Conservation (phyloP, 2,329 filamentous ascomycete species). For the Botrytis squamosa region DNA sequence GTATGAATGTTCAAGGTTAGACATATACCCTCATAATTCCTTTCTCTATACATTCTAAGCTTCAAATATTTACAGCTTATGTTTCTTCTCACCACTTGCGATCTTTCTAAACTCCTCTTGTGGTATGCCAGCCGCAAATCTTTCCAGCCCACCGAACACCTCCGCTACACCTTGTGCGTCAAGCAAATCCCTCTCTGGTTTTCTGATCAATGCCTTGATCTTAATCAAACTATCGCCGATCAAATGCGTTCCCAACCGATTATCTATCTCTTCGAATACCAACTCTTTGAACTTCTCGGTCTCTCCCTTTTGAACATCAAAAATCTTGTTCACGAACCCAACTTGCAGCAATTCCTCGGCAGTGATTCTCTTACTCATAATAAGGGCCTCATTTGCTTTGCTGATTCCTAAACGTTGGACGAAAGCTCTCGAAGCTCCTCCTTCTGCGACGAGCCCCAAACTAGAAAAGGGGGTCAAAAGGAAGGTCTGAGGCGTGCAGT, state of each 20-base stretch:
- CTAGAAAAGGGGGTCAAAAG: constrained; percentile 89
- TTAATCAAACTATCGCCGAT: constrained; percentile 74
- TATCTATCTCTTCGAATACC: constrained; percentile 78
- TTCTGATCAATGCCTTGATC: constrained; percentile 81
- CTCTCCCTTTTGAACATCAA: constrained; percentile 59
- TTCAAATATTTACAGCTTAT: constrained; percentile 67
- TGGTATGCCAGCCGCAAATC: constrained; percentile 66
- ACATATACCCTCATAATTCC: not conserved
- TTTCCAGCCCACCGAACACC: constrained; percentile 79
- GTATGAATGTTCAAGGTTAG: constrained; percentile 8
- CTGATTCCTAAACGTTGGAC: constrained; percentile 75
- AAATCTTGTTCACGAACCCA: constrained; percentile 85
- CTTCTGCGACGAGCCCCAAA: constrained; percentile 86
- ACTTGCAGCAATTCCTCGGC: constrained; percentile 70
- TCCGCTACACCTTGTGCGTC: constrained; percentile 79
- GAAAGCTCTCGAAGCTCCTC: constrained; percentile 74
- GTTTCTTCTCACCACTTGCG: constrained; percentile 84
- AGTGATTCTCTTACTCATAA: constrained; percentile 79
- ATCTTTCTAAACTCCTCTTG: constrained; percentile 87
- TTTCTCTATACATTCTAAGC: constrained; percentile 17
- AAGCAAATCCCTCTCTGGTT: constrained; percentile 68
- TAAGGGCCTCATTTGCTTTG: constrained; percentile 87
- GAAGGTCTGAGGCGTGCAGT: constrained; percentile 77
- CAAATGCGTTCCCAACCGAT: constrained; percentile 76
- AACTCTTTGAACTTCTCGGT: constrained; percentile 66